These are phyloP conservation scores for Populus ilicifolia DNA, from an alignment of 345 rosid species.

Conservation along the genomic window DNA sequence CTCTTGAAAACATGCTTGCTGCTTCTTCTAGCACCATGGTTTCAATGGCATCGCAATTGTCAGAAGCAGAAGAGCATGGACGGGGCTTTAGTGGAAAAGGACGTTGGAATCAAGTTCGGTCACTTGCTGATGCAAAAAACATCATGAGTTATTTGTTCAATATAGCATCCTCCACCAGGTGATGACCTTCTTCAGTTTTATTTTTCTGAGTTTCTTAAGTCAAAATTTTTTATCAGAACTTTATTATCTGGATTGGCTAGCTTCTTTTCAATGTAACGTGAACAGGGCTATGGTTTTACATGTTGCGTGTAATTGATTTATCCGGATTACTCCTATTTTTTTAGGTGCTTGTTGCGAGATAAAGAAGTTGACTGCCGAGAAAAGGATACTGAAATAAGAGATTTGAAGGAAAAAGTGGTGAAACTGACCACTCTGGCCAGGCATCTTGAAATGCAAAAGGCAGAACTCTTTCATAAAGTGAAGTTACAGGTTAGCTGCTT, in stretches of 20 bases:
- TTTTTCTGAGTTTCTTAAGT: slow-evolving; percentile 1
- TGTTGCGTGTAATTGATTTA: background rate
- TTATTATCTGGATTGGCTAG: background rate
- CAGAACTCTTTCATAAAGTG: slow-evolving; percentile 62
- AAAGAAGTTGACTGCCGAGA: slow-evolving; percentile 81
- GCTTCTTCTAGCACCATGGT: slow-evolving; percentile 82
- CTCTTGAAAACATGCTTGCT: slow-evolving; percentile 93
- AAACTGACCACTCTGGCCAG: slow-evolving; percentile 51
- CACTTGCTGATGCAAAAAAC: slow-evolving; percentile 82
- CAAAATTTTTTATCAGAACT: background rate
- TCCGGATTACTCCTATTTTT: slow-evolving; percentile 11
- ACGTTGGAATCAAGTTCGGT: slow-evolving; percentile 93
- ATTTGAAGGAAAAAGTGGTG: slow-evolving; percentile 66
- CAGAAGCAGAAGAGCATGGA: slow-evolving; percentile 98
- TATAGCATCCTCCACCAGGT: slow-evolving; percentile 88
- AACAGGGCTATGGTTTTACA: background rate
- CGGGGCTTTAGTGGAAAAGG: slow-evolving; percentile 84
- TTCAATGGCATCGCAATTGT: slow-evolving; percentile 94
- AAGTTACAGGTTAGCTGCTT: slow-evolving; percentile 52
- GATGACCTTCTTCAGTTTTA: background rate
- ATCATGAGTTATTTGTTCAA: slow-evolving; percentile 80
- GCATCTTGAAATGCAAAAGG: slow-evolving; percentile 60
- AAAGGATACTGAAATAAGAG: slow-evolving; percentile 59
- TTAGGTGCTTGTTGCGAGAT: slow-evolving; percentile 75
- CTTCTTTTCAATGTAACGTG: background rate